These are phyloP conservation scores for Eucalyptus marginata DNA, from an alignment of 345 rosid species.

Conservation along the genomic window DNA sequence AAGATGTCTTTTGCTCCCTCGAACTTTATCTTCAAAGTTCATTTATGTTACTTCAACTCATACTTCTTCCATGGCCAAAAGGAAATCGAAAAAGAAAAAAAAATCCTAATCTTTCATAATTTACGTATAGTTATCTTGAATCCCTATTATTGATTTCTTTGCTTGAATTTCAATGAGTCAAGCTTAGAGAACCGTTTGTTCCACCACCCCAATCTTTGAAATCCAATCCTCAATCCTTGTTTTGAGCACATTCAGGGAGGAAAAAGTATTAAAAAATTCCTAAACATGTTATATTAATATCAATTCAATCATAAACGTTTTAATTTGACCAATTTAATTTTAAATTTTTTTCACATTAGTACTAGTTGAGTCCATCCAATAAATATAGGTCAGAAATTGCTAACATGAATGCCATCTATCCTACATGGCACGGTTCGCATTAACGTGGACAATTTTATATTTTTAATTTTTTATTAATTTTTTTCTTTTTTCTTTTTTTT, in stretches of 20 bases:
- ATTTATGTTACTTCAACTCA: neutral
- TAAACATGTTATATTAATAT: rapidly evolving
- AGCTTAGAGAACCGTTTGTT: neutral
- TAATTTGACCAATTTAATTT: rapidly evolving
- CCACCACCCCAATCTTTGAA: too few species aligned
- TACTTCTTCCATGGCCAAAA: neutral
- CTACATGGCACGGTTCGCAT: rapidly evolving
- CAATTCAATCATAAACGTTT: rapidly evolving
- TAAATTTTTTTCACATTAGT: rapidly evolving
- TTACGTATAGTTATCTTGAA: rapidly evolving
- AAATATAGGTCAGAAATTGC: rapidly evolving
- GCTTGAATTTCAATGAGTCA: neutral
- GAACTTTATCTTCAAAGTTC: neutral
- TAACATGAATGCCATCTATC: rapidly evolving
- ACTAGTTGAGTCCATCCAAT: rapidly evolving
- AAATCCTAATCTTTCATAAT: neutral
- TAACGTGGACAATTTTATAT: rapidly evolving
- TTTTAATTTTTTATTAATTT: too few species aligned
- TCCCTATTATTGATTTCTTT: neutral
- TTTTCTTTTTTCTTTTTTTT: rapidly evolving
- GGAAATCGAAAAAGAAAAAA: too few species aligned
- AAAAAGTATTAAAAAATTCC: rapidly evolving
- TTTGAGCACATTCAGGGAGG: rapidly evolving
- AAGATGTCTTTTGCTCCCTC: neutral
- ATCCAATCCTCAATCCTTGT: too few species aligned